Evolutionary conservation across 23 red algal species (phyloP).

Genomic region (Chondrus crispus): DNA sequence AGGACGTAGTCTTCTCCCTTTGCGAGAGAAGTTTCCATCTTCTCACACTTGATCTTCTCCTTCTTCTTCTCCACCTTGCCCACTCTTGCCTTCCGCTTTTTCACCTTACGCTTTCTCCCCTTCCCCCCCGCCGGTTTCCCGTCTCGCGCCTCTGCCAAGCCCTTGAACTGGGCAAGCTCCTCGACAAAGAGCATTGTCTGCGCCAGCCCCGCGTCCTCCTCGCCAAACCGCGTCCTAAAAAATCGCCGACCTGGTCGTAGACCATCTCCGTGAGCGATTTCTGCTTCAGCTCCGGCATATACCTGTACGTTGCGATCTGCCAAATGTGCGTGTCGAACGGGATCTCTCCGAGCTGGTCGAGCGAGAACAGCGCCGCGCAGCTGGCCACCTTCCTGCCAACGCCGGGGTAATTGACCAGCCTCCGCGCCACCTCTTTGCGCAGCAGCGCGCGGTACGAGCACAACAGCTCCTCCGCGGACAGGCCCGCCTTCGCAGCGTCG

Average conservation of each 20-base stretch:
- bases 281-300: conserved; percentile 64
- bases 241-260: conserved; percentile 72
- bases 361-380: conserved; percentile 79
- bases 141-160: too few species aligned
- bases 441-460: conserved; percentile 19
- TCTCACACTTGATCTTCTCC: too few species aligned
- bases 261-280: conserved; percentile 78
- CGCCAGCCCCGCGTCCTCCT: conserved; percentile 60
- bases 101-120: too few species aligned
- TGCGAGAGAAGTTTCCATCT: too few species aligned
- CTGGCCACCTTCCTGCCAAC: conserved; percentile 95
- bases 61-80: too few species aligned
- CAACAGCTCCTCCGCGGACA: conserved; percentile 47
- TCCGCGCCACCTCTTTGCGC: conserved; percentile 45
- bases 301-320: conserved; percentile 72
- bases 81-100: too few species aligned
- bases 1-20: too few species aligned
- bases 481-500: not conserved
- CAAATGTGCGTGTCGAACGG: conserved; percentile 96
- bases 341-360: conserved; percentile 82
- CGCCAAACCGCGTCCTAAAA: conserved; percentile 77
- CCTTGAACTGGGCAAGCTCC: conserved; percentile 73
- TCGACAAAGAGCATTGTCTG: conserved; percentile 78
- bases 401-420: conserved; percentile 58
- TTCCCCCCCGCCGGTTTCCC: too few species aligned